Base-by-base conservation (phyloP, 148 eudicot species). In the Vaccinium myrtillus region DNA sequence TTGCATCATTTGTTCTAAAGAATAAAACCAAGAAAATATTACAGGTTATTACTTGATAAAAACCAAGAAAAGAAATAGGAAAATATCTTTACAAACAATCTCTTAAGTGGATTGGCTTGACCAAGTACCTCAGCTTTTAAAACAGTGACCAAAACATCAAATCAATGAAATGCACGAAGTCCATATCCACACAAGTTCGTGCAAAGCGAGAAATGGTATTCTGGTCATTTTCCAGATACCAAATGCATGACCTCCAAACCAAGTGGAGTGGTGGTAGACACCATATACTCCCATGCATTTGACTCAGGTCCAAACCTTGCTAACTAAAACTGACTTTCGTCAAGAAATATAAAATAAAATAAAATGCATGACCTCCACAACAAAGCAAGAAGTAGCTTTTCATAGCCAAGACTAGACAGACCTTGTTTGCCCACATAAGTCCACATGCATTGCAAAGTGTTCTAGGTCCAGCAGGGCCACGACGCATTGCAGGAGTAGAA, bases 401-500 rank as follows among this genome's bases (percentile, higher is more conserved):
- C 12, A 78, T 53, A 55, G 27, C n/a, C 80, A 53, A 53, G 13
- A 46, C 30, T 25, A 16, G 27, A 65, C 83, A 61, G 56, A 92
- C 94, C 93, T 92, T 92, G 88, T 92, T 92, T 51, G 93, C 94
- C 94, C 94, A 92, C 92, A 86, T 91, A 73, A 92, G 91, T 48
- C 94, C 94, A 78, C 94, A 92, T 36, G 94, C 94, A 90, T 92
- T 92, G 84, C 94, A 92, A 16, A 92, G 85, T 56, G 94, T 92
- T 86, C 94, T 87, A 55, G 94, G 91, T 67, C 94, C 94, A 65
- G 87, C 88, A 15, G 94, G 94, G 43, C 94, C 94, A 67, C 93
- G 93, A 50, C 94, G 93, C 94, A 92, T 92, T 71, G 89, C 89
- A 27, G 94, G 94, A 65, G 94, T 92, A 58, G 89, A 91, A 80